Percentiles rank a stretch among this genome's conserved stretches.
Evolutionary conservation across 495 filamentous ascomycete genomes (phyloP).

Genomic region (Annulohypoxylon bovei): DNA sequence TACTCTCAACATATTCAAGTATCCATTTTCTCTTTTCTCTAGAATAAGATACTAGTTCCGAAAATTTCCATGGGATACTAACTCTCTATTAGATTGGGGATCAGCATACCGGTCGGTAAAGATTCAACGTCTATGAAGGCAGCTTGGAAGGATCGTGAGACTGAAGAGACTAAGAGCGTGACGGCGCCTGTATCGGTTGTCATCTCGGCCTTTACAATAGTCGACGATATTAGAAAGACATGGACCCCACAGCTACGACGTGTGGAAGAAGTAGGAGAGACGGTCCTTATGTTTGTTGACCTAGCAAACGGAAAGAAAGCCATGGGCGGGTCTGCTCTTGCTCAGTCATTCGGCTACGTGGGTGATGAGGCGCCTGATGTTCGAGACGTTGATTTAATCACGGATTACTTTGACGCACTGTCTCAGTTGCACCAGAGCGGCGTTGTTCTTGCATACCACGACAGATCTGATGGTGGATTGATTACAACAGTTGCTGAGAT

Average conservation of each 20-base stretch:
- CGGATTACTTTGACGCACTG: conserved; percentile 91
- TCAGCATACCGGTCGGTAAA: conserved; percentile 95
- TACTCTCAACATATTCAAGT: background rate
- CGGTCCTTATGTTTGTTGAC: conserved; percentile 89
- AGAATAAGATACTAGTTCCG: background rate
- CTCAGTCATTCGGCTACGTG: conserved; percentile 89
- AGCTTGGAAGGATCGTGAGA: conserved; percentile 83
- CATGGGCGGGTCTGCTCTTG: conserved; percentile 90
- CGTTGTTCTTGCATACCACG: conserved; percentile 94
- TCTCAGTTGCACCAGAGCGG: conserved; percentile 85
- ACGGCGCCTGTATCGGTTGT: conserved; percentile 91
- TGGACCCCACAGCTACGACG: conserved; percentile 93
- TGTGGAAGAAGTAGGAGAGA: conserved; percentile 87
- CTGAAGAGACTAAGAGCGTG: conserved; percentile 78
- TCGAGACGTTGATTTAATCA: conserved; percentile 79
- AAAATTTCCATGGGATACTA: background rate
- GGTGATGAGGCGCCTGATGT: conserved; percentile 88
- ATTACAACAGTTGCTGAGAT: conserved; percentile 94
- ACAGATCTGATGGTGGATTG: conserved; percentile 91
- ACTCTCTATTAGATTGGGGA: conserved; percentile 66
- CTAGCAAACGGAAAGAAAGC: conserved; percentile 79
- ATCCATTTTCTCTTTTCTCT: background rate
- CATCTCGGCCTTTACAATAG: conserved; percentile 87
- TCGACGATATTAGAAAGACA: conserved; percentile 79
- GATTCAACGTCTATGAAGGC: conserved; percentile 99